These are phyloP conservation scores for Aspergillus sp. DNA, from an alignment of 2,329 filamentous ascomycete species.

Conservation along the genomic window DNA sequence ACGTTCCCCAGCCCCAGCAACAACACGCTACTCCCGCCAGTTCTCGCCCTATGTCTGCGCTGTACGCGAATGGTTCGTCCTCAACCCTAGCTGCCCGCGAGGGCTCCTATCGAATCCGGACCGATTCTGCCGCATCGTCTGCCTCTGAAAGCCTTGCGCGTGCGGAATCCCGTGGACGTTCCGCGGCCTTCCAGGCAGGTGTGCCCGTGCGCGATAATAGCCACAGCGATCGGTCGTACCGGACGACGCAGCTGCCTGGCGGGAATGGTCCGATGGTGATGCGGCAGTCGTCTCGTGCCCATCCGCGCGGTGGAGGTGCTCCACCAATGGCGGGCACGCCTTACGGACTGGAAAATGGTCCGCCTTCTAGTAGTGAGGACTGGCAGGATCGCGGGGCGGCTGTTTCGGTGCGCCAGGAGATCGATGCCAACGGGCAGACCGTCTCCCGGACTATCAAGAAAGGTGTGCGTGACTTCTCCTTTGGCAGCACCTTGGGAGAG, in stretches of 20 bases:
- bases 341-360: constrained; percentile 58
- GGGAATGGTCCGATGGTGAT: constrained; percentile 66
- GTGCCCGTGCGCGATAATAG: constrained; percentile 67
- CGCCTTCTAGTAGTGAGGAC: constrained; percentile 72
- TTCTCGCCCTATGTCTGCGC: constrained; percentile 46
- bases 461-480: constrained; percentile 93
- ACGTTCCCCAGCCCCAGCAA: constrained; percentile 36
- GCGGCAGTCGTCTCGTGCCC: constrained; percentile 71
- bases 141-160: constrained; percentile 55
- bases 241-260: constrained; percentile 55
- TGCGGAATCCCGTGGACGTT: constrained; percentile 62
- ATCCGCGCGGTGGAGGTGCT: constrained; percentile 48
- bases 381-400: constrained; percentile 97
- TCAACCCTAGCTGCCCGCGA: constrained; percentile 38
- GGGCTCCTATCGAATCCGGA: constrained; percentile 54
- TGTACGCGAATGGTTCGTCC: constrained; percentile 46
- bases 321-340: constrained; percentile 41
- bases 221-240: constrained; percentile 67
- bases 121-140: constrained; percentile 58
- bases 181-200: constrained; percentile 56
- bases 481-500: constrained; percentile 86
- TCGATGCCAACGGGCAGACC: constrained; percentile 79
- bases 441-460: constrained; percentile 87
- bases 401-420: constrained; percentile 74
- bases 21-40: constrained; percentile 36